Conservation (phyloP, 352 stramenopile genomes). For the Pythium utonaiense region DNA sequence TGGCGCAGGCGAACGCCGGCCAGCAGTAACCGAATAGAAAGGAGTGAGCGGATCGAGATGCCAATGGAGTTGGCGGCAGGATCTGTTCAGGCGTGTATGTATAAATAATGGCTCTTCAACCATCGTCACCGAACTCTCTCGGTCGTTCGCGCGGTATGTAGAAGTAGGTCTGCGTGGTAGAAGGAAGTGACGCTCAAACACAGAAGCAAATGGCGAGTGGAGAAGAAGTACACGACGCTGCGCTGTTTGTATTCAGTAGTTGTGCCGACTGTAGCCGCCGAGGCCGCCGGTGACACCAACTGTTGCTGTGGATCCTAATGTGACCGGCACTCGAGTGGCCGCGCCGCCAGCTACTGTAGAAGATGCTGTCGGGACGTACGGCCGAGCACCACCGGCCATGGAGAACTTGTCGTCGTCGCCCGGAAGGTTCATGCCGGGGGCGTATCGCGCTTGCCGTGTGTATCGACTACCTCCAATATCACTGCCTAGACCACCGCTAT, state of each 20-base stretch:
- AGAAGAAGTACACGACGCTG: not conserved
- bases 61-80: not conserved
- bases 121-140: not conserved
- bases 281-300: conserved; percentile 45
- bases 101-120: conserved; percentile 8
- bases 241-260: conserved; percentile 43
- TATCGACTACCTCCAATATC: conserved; percentile 69
- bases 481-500: conserved; percentile 39
- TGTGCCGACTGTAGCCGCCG: conserved; percentile 73
- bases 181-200: not conserved
- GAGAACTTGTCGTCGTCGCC: conserved; percentile 69
- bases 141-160: not conserved
- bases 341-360: conserved; percentile 11
- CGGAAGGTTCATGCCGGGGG: conserved; percentile 51
- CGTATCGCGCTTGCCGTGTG: conserved; percentile 74
- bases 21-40: conserved; percentile 16
- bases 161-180: not conserved
- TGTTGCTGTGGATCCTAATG: conserved; percentile 36
- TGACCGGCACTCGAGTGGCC: conserved; percentile 8
- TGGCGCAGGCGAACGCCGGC: conserved; percentile 57
- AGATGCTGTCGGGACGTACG: conserved; percentile 40
- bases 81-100: not conserved
- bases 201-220: not conserved
- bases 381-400: conserved; percentile 29
- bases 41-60: not conserved